Evolutionary conservation across 2,329 filamentous ascomycete genomes (phyloP), one percentile per base, ranked within the genome.

Genomic region (Scytalidium lignicola): DNA sequence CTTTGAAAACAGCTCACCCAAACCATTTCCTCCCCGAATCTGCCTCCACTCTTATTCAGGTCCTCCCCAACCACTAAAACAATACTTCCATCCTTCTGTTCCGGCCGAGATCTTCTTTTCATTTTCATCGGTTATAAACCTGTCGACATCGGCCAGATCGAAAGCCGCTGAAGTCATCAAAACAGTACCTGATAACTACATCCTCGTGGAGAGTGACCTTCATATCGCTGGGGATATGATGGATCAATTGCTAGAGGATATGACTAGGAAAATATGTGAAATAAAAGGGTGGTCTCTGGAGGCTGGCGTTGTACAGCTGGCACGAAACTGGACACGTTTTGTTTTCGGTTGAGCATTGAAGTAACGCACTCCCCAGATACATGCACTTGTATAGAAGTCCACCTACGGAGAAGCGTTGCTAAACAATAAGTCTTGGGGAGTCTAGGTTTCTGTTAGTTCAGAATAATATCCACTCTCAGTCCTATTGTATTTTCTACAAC

Each of bases 31-130:
- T 3, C 90, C 91, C 1, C 75, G 91, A 8, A 85, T 97, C 63
- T 99, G 93, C 63, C 80, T 99, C 51, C 93, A 99, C 67, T 96
- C 91, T 0, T 99, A 90, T 67, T 95, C 88, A 43, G 92, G 90
- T 0, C 79, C 85, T 5, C 74, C 81, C 10, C 84, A 93, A 49
- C 78, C 85, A 26, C 70, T 96, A 32, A 84, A 79, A 55, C 90
- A 90, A 65, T 97, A 96, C 61, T 70, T 90, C 43, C 77, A 86
- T 55, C 79, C 81, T 1, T 74, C 78, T 1, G 81, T 93, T 8
- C 92, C 92, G 0, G 82, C 83, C 0, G 75, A 82, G 15, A 76
- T 97, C 18, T 99, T 84, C 67, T 91, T 95, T 59, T 96, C 90
- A 1, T 95, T 97, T 63, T 96, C 90, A 1, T 76, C 77, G 0